phyloP scores from a whole-genome alignment of 2,329 filamentous ascomycete genomes.

The Coleophoma eucalyptorum region DNA sequence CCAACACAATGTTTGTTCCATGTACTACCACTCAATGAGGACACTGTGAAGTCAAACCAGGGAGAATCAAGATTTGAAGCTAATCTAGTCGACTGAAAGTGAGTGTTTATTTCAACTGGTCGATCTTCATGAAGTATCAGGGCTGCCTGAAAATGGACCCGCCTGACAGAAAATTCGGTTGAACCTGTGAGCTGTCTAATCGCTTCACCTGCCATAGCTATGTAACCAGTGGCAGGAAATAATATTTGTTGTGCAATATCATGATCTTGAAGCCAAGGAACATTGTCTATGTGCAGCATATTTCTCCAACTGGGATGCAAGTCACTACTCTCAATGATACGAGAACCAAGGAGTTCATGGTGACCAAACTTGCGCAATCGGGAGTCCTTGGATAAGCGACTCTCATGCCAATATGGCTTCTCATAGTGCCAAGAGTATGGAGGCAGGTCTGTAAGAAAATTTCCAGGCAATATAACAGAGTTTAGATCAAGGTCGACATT shows the following conservation, averaged over 20 bases:
- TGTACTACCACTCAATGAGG: conserved; percentile 14
- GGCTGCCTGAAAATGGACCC: conserved; percentile 1
- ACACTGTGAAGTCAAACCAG: conserved; percentile 17
- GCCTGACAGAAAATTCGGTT: conserved; percentile 10
- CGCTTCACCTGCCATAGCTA: conserved; percentile 20
- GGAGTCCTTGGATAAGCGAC: neutral
- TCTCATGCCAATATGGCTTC: conserved; percentile 14
- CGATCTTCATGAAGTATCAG: no score
- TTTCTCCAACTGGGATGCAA: neutral
- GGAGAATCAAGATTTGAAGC: neutral
- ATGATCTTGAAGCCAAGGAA: conserved; percentile 47
- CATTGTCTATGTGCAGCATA: conserved; percentile 13
- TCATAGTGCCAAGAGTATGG: conserved; percentile 45
- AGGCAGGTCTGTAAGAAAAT: conserved; percentile 23
- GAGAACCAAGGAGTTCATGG: conserved; percentile 31
- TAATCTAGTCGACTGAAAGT: no score
- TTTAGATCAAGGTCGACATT: no score
- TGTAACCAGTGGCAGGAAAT: conserved; percentile 38
- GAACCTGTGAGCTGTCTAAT: conserved; percentile 7
- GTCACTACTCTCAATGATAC: neutral
- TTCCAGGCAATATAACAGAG: no score
- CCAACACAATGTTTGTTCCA: conserved; percentile 25
- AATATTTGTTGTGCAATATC: conserved; percentile 42
- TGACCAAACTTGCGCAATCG: conserved; percentile 12
- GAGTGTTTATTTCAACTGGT: no score